Base-by-base conservation (phyloP, 2,329 filamentous ascomycete genomes). In the Scolecobasidium constrictum region DNA sequence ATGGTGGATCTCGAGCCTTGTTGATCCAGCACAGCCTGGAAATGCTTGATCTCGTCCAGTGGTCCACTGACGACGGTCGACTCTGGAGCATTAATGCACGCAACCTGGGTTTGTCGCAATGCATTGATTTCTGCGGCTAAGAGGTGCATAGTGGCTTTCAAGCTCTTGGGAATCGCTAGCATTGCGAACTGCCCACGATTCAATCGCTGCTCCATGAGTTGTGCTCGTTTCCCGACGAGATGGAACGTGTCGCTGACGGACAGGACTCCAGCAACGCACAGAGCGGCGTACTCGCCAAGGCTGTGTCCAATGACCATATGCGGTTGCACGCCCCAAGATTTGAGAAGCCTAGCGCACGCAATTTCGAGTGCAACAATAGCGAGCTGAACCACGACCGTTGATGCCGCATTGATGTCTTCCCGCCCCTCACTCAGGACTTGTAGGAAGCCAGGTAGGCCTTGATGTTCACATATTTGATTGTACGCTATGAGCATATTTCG, bases 31-130 rank as follows among this genome's bases (percentile, higher is more conserved):
- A 64, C 52, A 6, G 71, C 58, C 44, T 59, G 67, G 11, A 78
- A 64, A 3, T 65, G 63, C 45, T 74, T 66, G 43, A 83, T 75
- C 46, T 79, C 68, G 28, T 76, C 66, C 38, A 75, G 70, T 42
- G 69, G 71, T 12, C 74, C 75, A 47, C 74, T 75, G n/a, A 92
- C 66, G 2, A 92, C 85, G 6, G 79, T 87, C 55, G 86, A 82
- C 39, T 76, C 68, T 0, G 79, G 77, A 0, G 80, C 77, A 51
- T 93, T 93, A 56, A 86, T 72, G 63, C 86, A 92, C 12, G 85
- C 81, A 47, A 78, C 62, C 49, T 74, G 69, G 28, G 69, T 17
- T 72, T 67, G 35, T 3, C 70, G 65, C 17, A 75, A 67, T 36
- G 52, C 62, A 42, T 59, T 65, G 38, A 62, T 65, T 58, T 69